A percentile compares a stretch with the other conserved stretches of the same genome.
These are phyloP conservation scores for Alternaria hordeiaustralica DNA, from an alignment of 2,329 filamentous ascomycete species.

Conservation along the genomic window DNA sequence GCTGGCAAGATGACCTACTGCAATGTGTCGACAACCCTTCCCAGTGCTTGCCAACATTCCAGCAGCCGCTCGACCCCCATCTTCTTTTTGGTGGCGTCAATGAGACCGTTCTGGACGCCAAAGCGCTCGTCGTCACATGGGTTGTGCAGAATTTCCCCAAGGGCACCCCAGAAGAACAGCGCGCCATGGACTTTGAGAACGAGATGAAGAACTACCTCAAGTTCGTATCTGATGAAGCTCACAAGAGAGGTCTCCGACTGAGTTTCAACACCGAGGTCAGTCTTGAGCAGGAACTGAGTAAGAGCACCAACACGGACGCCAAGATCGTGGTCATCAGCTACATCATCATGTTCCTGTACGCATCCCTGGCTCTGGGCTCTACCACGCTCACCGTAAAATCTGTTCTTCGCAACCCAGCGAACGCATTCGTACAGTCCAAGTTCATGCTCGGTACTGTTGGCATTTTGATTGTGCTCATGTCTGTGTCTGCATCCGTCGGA, in stretches of 20 bases:
- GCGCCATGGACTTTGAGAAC: slow-evolving; percentile 88
- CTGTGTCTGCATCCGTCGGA: slow-evolving; percentile 92
- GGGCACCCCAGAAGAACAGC: slow-evolving; percentile 71
- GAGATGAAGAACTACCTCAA: slow-evolving; percentile 76
- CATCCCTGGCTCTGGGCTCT: slow-evolving; percentile 88
- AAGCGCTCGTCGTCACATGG: slow-evolving; percentile 90
- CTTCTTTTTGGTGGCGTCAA: slow-evolving; percentile 86
- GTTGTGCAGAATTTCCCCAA: slow-evolving; percentile 87
- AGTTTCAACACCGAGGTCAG: slow-evolving; percentile 97
- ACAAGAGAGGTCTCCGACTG: slow-evolving; percentile 76
- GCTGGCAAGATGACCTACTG: slow-evolving; percentile 75
- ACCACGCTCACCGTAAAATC: slow-evolving; percentile 80
- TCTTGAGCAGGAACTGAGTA: slow-evolving; percentile 93
- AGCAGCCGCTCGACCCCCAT: slow-evolving; percentile 84
- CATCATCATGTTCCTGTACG: slow-evolving; percentile 98
- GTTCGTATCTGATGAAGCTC: slow-evolving; percentile 80
- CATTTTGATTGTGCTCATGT: slow-evolving; percentile 96
- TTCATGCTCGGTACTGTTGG: slow-evolving; percentile 94
- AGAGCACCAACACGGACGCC: slow-evolving; percentile 96
- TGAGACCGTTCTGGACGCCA: slow-evolving; percentile 70
- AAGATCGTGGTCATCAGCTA: slow-evolving; percentile 98
- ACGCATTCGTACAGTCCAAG: slow-evolving; percentile 91
- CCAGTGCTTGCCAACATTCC: slow-evolving; percentile 81
- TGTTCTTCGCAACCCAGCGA: slow-evolving; percentile 79
- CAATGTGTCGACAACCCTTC: slow-evolving; percentile 82